A percentile compares a stretch with the other conserved stretches of the same genome.
These are phyloP conservation scores for Stachybotrys chartarum DNA, from an alignment of 2,329 filamentous ascomycete species.

Conservation along the genomic window DNA sequence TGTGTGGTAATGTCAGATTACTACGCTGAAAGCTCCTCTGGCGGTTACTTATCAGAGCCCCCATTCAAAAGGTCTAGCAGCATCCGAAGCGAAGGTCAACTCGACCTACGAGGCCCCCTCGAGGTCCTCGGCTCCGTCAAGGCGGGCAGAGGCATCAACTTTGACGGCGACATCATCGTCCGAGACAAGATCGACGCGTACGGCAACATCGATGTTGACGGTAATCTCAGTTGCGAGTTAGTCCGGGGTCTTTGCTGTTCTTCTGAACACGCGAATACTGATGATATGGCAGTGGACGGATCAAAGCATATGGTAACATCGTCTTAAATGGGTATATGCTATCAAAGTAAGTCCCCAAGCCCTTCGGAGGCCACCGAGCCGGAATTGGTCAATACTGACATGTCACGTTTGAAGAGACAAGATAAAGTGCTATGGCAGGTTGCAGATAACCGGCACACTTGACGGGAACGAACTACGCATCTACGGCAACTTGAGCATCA, in stretches of 20 bases:
- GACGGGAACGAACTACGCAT: constrained; percentile 37
- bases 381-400: constrained; percentile 7
- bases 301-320: constrained; percentile 41
- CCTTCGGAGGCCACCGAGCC: too few species aligned
- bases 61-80: constrained; percentile 25
- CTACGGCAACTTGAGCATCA: constrained; percentile 37
- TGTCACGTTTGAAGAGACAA: constrained; percentile 24
- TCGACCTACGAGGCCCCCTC: constrained; percentile 35
- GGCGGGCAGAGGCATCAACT: constrained; percentile 34
- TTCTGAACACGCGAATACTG: not conserved
- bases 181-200: constrained; percentile 39
- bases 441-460: constrained; percentile 34
- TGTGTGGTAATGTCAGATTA: constrained; percentile 16
- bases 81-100: constrained; percentile 33
- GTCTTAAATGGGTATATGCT: constrained; percentile 29
- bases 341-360: constrained; percentile 23
- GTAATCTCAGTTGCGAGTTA: constrained; percentile 35
- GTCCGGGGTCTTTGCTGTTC: constrained; percentile 8
- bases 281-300: constrained; percentile 24
- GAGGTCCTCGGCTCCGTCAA: constrained; percentile 40
- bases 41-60: constrained; percentile 11
- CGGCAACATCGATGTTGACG: constrained; percentile 32
- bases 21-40: constrained; percentile 14
- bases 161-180: constrained; percentile 37
- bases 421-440: constrained; percentile 39